Percentiles rank a stretch among this genome's conserved stretches.
Conservation (phyloP, 2,329 filamentous ascomycete genomes). For the Alternaria solani region DNA sequence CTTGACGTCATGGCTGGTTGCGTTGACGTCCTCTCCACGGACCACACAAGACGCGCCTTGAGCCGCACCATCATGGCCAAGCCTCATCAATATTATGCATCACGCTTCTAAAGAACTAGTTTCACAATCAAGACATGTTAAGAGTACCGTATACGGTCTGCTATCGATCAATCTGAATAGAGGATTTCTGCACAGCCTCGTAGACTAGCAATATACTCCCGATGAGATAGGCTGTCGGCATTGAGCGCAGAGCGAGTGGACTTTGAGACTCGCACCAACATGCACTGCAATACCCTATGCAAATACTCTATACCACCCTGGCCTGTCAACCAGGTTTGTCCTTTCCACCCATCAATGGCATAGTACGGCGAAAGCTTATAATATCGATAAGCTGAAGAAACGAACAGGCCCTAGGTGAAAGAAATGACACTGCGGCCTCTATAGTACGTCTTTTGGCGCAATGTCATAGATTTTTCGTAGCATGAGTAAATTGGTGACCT, state of each 20-base stretch:
- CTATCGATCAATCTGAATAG: not conserved
- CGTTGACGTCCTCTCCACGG: not conserved
- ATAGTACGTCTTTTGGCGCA: not conserved
- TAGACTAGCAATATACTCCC: constrained; percentile 1
- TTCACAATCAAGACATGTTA: not conserved
- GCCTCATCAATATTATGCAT: not conserved
- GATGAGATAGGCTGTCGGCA: not conserved
- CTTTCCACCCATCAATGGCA: not conserved
- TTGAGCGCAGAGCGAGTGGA: not conserved
- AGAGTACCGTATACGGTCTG: too few relatives aligned
- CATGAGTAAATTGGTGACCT: not conserved
- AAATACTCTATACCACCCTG: constrained; percentile 3
- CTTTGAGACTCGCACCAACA: constrained; percentile 1
- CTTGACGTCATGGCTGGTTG: not conserved
- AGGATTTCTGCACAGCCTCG: constrained; percentile 3
- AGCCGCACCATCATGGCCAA: not conserved
- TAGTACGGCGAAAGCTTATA: not conserved
- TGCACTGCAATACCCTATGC: not conserved
- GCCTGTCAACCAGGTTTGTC: constrained; percentile 1
- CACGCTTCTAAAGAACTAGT: not conserved
- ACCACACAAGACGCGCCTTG: not conserved
- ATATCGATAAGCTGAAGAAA: not conserved
- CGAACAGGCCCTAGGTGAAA: not conserved
- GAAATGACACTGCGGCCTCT: not conserved
- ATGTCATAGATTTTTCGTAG: not conserved